These are phyloP conservation scores for Ogataea minuta DNA, from an alignment of 805 yeast species.

Conservation along the genomic window DNA sequence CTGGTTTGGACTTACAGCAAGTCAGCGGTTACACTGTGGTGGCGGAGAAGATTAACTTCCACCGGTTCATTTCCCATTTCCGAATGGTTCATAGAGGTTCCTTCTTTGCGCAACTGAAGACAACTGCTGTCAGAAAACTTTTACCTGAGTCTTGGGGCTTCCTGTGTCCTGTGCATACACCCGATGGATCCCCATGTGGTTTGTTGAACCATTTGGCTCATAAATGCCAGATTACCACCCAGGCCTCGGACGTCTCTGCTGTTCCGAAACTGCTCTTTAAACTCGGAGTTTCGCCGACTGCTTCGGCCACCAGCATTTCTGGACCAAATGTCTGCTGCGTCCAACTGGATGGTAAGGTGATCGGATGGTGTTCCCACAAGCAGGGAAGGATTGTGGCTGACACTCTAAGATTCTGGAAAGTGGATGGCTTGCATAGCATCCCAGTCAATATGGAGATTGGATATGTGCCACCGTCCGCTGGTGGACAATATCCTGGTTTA, in stretches of 20 bases:
- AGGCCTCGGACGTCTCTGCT: constrained; percentile 65
- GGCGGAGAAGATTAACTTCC: constrained; percentile 96
- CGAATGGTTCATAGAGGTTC: constrained; percentile 99
- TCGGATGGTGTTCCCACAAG: constrained; percentile 93
- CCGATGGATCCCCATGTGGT: constrained; percentile 99
- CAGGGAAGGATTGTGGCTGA: constrained; percentile 86
- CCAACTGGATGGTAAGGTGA: constrained; percentile 86
- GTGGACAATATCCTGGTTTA: constrained; percentile 97
- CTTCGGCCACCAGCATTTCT: constrained; percentile 62
- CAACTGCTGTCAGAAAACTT: constrained; percentile 94
- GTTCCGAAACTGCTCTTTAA: constrained; percentile 65
- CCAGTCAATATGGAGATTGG: constrained; percentile 92
- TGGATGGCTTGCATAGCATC: constrained; percentile 71
- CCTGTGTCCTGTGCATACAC: constrained; percentile 98
- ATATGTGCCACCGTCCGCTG: constrained; percentile 90
- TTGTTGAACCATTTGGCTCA: constrained; percentile 94
- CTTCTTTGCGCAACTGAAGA: constrained; percentile 95
- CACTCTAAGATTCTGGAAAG: constrained; percentile 89
- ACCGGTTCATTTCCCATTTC: constrained; percentile 96
- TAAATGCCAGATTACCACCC: constrained; percentile 84
- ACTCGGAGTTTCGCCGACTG: constrained; percentile 80
- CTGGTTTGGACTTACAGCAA: constrained; percentile 97
- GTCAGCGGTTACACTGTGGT: constrained; percentile 98
- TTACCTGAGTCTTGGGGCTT: constrained; percentile 99
- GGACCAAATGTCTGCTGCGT: constrained; percentile 89